phyloP scores from a whole-genome alignment of 2,329 filamentous ascomycete species.

The Rosellinia necatrix region DNA sequence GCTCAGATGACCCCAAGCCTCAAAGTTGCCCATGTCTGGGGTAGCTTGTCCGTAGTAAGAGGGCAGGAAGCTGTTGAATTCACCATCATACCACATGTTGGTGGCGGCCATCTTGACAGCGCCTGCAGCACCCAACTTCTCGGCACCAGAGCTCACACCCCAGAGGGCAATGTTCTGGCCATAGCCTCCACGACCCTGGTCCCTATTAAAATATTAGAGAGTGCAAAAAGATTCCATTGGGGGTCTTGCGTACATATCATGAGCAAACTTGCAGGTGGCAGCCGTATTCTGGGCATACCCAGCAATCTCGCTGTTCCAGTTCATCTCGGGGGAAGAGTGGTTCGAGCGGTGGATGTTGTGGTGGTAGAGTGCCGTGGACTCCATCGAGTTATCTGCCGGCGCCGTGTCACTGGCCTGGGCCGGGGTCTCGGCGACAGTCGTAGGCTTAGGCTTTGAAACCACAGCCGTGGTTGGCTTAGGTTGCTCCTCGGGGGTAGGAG shows the following conservation, averaged over 20 bases:
- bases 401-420: slow-evolving; percentile 17
- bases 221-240: not conserved
- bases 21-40: slow-evolving; percentile 66
- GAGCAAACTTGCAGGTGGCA: slow-evolving; percentile 69
- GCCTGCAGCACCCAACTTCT: slow-evolving; percentile 53
- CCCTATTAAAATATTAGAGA: slow-evolving; percentile 48
- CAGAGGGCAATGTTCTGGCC: slow-evolving; percentile 90
- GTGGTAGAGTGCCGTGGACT: slow-evolving; percentile 60
- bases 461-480: slow-evolving; percentile 4
- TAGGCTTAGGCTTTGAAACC: not conserved
- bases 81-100: slow-evolving; percentile 87
- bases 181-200: slow-evolving; percentile 66
- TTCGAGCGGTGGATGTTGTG: slow-evolving; percentile 89
- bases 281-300: slow-evolving; percentile 68
- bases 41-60: slow-evolving; percentile 62
- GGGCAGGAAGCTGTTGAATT: slow-evolving; percentile 62
- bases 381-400: slow-evolving; percentile 41
- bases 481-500: slow-evolving; percentile 24
- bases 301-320: slow-evolving; percentile 69
- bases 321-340: slow-evolving; percentile 70
- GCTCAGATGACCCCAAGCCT: slow-evolving; percentile 74
- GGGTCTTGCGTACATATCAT: slow-evolving; percentile 71
- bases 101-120: slow-evolving; percentile 72
- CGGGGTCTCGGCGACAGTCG: slow-evolving; percentile 6
- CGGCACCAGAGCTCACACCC: slow-evolving; percentile 45